Evolutionary conservation across 768 basidiomycete species (phyloP).

Genomic region (Pleurotus citrinopileatus): DNA sequence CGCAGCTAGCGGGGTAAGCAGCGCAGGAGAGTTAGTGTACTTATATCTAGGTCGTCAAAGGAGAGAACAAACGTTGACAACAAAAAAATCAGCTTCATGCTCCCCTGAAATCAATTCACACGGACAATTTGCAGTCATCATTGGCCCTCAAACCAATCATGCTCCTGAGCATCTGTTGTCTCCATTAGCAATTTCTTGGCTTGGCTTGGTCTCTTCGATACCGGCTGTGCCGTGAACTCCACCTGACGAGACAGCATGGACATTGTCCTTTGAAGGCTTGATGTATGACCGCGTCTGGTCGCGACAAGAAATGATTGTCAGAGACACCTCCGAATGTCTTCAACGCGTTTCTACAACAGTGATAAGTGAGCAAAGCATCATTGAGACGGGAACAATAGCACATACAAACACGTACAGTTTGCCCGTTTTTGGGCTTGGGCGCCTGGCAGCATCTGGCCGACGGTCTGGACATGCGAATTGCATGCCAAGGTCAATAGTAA

Average conservation of each 20-base stretch:
- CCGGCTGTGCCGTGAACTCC: not conserved
- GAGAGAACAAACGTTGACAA: conserved; percentile 8
- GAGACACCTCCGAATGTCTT: not conserved
- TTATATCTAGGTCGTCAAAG: conserved; percentile 5
- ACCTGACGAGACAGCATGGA: not conserved
- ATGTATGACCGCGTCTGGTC: not conserved
- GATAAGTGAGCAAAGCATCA: not conserved
- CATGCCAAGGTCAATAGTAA: not conserved
- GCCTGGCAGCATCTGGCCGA: too few species aligned
- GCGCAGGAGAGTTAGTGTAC: not conserved
- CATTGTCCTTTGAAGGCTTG: not conserved
- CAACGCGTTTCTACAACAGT: not conserved
- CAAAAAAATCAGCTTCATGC: conserved; percentile 8
- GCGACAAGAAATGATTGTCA: not conserved
- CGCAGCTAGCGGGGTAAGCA: conserved; percentile 9
- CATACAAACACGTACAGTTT: not conserved
- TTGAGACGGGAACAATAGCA: not conserved
- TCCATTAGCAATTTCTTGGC: not conserved
- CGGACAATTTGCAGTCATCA: not conserved
- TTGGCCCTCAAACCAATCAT: not conserved
- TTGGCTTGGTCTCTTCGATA: not conserved
- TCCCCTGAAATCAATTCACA: conserved; percentile 5
- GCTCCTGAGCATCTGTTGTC: not conserved
- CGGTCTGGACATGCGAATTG: not conserved
- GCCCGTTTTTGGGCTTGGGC: not conserved